Evolutionary conservation across 202 grass and related monocot genomes (phyloP), one percentile per base, ranked within the genome.

Genomic region (Carex arenaria): DNA sequence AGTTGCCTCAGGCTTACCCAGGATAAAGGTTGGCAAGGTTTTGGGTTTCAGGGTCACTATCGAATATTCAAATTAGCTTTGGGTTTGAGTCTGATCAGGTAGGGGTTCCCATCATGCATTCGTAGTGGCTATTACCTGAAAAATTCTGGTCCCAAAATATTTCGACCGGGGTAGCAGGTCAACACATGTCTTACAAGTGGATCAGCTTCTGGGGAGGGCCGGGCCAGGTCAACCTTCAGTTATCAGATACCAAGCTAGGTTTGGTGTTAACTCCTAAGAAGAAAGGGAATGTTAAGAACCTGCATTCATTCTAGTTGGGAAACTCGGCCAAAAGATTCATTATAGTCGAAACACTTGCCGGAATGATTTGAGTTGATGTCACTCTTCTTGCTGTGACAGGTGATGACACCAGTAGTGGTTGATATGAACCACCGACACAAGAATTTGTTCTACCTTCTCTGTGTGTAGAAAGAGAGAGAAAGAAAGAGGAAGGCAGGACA

Each of bases 221-320:
- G 0, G 53, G 51, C 53, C 53, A 57, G 73, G 73, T 60, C 73
- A 60, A 78, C 53, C 53, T 38, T 78, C 73, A 59, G 53, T 77
- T 77, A 15, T 77, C 73, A 59, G 23, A 76, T 78, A 78, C 73
- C 73, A 59, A 78, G 73, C 26, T 78, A 31, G 72, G 72, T 78
- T 54, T 38, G 52, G 53, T 78, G 73, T 11, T 60, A 78, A 78
- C 73, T 9, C 73, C 73, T 78, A 78, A 78, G 73, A 78, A 78
- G 73, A 78, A 78, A 59, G 73, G 38, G 51, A 78, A 78, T 78
- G 73, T 78, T 78, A 78, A 78, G 53, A 57, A 78, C 73, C 73
- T 78, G 73, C 53, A 78, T 78, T 78, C 53, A 78, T 78, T 78
- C 73, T 60, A 78, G 73, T 78, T 59, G 28, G 26, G 28, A 78